phyloP scores from a whole-genome alignment of 176 grass and related monocot species.

The Olyra latifolia region DNA sequence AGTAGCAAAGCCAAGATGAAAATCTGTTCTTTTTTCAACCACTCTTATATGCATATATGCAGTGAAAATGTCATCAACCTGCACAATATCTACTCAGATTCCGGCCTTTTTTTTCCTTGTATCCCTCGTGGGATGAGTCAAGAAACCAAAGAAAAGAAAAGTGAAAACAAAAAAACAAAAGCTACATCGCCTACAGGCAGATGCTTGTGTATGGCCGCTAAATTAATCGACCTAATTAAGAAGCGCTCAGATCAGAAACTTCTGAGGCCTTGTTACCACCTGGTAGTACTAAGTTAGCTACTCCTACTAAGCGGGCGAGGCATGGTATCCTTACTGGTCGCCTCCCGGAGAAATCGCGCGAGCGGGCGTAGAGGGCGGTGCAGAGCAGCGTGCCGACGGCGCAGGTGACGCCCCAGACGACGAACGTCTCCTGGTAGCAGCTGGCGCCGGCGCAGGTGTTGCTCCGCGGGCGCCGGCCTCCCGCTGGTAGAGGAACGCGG shows the following conservation, averaged over 20 bases:
- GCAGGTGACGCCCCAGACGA: constrained; percentile 72
- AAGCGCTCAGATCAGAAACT: constrained; percentile 31
- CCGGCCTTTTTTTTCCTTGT: neutral
- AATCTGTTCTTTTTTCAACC: constrained; percentile 27
- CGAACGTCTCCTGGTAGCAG: constrained; percentile 71
- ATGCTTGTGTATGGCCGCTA: constrained; percentile 31
- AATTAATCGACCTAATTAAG: constrained; percentile 13
- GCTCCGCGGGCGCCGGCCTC: constrained; percentile 41
- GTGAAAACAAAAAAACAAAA: neutral
- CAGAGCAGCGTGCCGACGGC: constrained; percentile 71
- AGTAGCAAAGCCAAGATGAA: neutral
- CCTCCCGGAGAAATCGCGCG: constrained; percentile 47
- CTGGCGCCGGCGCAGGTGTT: constrained; percentile 54
- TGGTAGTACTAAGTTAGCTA: constrained; percentile 47
- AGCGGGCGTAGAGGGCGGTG: constrained; percentile 60
- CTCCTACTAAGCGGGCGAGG: constrained; percentile 44
- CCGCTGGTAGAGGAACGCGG: constrained; percentile 79
- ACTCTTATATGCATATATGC: constrained; percentile 34
- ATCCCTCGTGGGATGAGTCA: constrained; percentile 45
- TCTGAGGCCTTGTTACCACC: constrained; percentile 24
- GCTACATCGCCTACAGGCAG: constrained; percentile 29
- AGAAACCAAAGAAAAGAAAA: neutral
- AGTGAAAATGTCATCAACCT: constrained; percentile 36
- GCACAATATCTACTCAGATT: constrained; percentile 44
- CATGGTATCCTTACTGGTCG: constrained; percentile 31